Evolutionary conservation across 176 grass and related monocot species (phyloP), one percentile per base, ranked within the genome.

Genomic region (Miscanthus lutarioriparius): DNA sequence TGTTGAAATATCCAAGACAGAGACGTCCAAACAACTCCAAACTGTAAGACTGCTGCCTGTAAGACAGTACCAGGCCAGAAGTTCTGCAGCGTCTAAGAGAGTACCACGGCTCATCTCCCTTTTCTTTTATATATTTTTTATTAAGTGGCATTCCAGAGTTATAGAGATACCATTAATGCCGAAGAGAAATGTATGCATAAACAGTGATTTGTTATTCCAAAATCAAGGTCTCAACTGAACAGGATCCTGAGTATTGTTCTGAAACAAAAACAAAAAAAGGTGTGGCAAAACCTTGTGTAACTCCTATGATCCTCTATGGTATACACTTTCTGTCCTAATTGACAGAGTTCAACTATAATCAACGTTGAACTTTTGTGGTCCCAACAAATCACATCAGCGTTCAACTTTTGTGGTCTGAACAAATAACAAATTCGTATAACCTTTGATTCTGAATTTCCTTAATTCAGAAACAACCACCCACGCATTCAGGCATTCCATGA

Each of bases 401-500:
- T 58, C 2, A 1, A 61, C n/a, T 28, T 64, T 64, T 30, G 26
- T 64, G 62, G 5, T 28, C 62, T 13, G 22, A 59, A 72, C 30
- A 48, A 5, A 73, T n/a, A 13, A 63, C 56, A 61, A 58, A n/a
- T 79, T n/a, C 6, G 38, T 74, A 16, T 45, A 64, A 80, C n/a
- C 70, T 7, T 64, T 16, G 79, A n/a, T 49, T 75, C 17, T 78
- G 30, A 68, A 20, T 49, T 10, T 20, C 3, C 14, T 73, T 48
- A 39, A 17, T 25, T 37, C 3, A 54, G 47, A 77, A 63, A 73
- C 17, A 88, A 0, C 10, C 25, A 67, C 9, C 20, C 11, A 77
- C 22, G 22, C 53, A 70, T 91, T 89, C 78, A 92, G 47, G 89
- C 89, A 80, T 88, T 91, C 92, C 95, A 98, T 63, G 92, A 98